Conservation (phyloP, 495 filamentous ascomycete genomes). For the Recurvomyces mirabilis region DNA sequence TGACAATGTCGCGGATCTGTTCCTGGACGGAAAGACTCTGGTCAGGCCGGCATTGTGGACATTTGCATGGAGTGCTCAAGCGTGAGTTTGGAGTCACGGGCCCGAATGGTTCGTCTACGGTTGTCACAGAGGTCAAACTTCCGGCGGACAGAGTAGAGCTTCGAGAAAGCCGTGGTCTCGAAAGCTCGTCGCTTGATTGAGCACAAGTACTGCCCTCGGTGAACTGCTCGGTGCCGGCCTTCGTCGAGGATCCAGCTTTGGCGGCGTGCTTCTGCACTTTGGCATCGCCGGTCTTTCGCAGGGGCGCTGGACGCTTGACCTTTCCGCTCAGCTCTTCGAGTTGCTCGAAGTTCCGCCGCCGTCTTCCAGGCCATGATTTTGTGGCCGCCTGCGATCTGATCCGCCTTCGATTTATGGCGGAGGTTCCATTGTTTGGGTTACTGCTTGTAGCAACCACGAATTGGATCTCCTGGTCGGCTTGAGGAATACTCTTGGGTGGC, state of each 20-base stretch:
- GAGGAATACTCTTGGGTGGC: too few species aligned
- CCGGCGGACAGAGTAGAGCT: too few species aligned
- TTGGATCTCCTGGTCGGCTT: not conserved
- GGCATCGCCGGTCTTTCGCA: not conserved
- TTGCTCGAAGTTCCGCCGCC: constrained; percentile 10
- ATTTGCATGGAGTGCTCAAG: too few species aligned
- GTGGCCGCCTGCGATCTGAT: constrained; percentile 9
- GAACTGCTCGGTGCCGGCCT: not conserved
- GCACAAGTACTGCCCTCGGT: not conserved
- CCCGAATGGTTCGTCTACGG: too few species aligned
- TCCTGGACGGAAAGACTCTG: not conserved
- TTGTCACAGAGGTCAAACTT: too few species aligned
- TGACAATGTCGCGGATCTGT: too few species aligned
- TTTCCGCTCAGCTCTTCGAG: not conserved
- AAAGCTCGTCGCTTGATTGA: not conserved
- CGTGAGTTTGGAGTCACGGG: too few species aligned
- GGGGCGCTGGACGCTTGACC: not conserved
- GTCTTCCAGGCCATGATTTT: constrained; percentile 12
- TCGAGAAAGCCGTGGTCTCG: too few species aligned
- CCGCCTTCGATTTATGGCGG: constrained; percentile 11
- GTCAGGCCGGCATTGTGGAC: not conserved
- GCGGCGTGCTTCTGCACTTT: not conserved
- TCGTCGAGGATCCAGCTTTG: not conserved
- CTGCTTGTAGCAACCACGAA: not conserved
- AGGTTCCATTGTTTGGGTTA: not conserved